Evolutionary conservation across 768 basidiomycete species (phyloP), one percentile per base, ranked within the genome.

Genomic region (Mycena pura): DNA sequence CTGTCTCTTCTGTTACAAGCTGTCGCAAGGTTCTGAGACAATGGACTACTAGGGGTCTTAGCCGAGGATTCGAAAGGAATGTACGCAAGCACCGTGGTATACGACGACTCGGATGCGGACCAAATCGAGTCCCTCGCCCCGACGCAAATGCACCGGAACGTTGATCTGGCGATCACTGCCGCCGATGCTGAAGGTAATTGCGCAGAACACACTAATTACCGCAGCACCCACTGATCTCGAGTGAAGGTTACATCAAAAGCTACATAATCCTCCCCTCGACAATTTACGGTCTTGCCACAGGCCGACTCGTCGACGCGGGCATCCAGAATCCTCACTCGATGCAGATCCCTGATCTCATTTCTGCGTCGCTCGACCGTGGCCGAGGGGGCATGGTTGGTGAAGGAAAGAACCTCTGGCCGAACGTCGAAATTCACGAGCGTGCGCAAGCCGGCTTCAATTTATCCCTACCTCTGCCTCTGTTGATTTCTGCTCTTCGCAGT

Each of bases 351-450:
- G 22, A 32, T 0, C 68, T 86, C 5, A 79, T 88, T 55, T 70
- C 72, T 13, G 80, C 80, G 0, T 69, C 80, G 22, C 66, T 88
- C 39, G 73, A 68, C 61, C 77, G 88, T 34, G 78, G 78, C 1
- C 78, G 81, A 28, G 86, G 78, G 0, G 86, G 85, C 13, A 73
- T 85, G 65, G 74, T 89, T 4, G 87, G 88, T 0, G 66, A 78
- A 39, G 89, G 89, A 1, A 73, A 78, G 66, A 86, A 88, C 52
- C 41, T 85, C 6, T 90, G 86, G 88, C 80, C 82, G 0, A 74
- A 86, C 59, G 83, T 87, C 6, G 69, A 85, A 62, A 77, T 86
- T 36, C 73, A 84, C 36, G 86, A 88, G 41, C 64, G 86, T 85
- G 57, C 50, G 68, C 67, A 9, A 55, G 10, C 40, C 14, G 25